A percentile compares a stretch with the other conserved stretches of the same genome.
Evolutionary conservation across 176 grass and related monocot genomes (phyloP).

Genomic region (Chrysopogon serrulatus): DNA sequence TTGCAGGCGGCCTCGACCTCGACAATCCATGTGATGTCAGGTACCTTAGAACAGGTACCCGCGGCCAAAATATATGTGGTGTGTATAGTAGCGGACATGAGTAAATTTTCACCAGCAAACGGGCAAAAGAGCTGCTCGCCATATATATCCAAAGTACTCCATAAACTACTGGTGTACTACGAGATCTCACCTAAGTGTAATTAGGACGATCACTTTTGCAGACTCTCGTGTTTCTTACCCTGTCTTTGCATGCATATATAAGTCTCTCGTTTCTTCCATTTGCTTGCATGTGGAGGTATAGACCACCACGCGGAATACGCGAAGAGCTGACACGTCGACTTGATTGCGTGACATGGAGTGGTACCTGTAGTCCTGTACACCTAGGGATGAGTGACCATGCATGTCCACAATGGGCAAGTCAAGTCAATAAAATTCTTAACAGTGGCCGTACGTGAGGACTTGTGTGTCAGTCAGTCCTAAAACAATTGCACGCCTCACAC

Average conservation of each 20-base stretch:
- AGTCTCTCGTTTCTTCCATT: background rate
- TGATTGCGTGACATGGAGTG: background rate
- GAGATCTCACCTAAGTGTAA: background rate
- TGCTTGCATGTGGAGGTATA: background rate
- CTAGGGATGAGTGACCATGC: background rate
- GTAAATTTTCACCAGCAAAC: background rate
- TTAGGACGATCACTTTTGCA: background rate
- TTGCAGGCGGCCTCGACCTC: conserved; percentile 21
- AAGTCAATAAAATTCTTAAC: background rate
- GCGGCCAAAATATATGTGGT: background rate
- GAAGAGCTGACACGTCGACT: background rate
- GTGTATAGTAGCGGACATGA: too few species aligned
- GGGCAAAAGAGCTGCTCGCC: background rate
- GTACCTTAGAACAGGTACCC: background rate
- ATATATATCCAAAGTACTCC: background rate
- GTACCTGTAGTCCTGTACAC: background rate
- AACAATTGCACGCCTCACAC: too few species aligned
- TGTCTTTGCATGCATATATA: background rate
- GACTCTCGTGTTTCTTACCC: background rate
- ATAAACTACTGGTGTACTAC: background rate
- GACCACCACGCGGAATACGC: background rate
- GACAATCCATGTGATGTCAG: conserved; percentile 20
- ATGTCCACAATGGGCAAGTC: background rate
- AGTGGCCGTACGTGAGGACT: too few species aligned
- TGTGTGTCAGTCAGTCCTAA: too few species aligned